Conservation (phyloP, 1,284 basidiomycete genomes). For the Fomes fomentarius region DNA sequence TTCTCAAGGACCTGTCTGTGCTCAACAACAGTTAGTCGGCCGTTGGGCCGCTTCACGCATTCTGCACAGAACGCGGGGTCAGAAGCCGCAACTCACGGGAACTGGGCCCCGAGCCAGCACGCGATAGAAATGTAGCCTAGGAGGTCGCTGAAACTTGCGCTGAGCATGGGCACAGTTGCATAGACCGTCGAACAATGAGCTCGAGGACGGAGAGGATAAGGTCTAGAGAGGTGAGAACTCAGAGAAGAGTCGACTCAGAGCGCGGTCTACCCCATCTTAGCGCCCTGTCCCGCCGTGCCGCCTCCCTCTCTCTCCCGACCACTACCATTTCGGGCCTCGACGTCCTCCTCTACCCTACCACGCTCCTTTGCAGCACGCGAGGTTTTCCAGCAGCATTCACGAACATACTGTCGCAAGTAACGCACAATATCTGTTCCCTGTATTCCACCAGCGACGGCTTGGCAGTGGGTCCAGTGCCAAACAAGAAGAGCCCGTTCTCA, state of each 20-base stretch:
- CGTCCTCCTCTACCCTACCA: background rate
- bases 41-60: constrained; percentile 15
- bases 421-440: no score
- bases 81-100: constrained; percentile 69
- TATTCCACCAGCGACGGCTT: no score
- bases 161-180: constrained; percentile 22
- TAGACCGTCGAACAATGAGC: constrained; percentile 10
- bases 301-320: background rate
- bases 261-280: background rate
- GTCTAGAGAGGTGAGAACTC: constrained; percentile 9
- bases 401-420: no score
- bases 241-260: constrained; percentile 1
- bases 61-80: constrained; percentile 15
- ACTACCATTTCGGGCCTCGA: background rate
- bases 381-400: no score
- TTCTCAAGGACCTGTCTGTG: constrained; percentile 84
- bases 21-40: constrained; percentile 3
- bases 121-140: constrained; percentile 79
- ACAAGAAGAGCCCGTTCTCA: background rate
- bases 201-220: background rate
- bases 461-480: background rate
- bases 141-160: constrained; percentile 41
- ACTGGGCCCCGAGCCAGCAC: constrained; percentile 92
- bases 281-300: constrained; percentile 1
- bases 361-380: background rate